Base-by-base conservation (phyloP, 306 rosid species). In the Prunus mongolica region DNA sequence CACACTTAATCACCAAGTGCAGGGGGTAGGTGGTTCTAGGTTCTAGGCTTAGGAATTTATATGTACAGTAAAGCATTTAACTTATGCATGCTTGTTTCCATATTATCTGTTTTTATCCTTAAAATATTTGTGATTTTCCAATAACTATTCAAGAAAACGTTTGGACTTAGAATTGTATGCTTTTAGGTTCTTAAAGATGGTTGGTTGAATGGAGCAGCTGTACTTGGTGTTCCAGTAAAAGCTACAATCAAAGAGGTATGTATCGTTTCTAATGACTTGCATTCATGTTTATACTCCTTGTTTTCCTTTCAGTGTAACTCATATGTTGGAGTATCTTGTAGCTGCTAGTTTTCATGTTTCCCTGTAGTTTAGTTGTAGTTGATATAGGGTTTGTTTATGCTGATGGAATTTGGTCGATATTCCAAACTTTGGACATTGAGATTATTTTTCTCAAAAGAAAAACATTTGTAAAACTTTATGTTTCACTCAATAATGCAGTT, bases 191-290 rank as follows among this genome's bases (percentile, higher is more conserved):
- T 95, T 76, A 73, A 74, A 77, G 99, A 95, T 82, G 99, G 93
- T 79, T 79, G 81, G 85, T 80, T 87, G 75, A 86, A 89, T 47
- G 97, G 97, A 71, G 99, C 97, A 25, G 92, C 97, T 16, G 99
- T 95, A 65, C 99, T 92, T 76, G 97, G 97, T 41, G 97, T 95
- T 78, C 99, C 97, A 58, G 91, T 67, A 51, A 95, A 95, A 88
- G 97, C 99, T 72, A 95, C 99, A 32, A 92, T 95, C 88, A 95
- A 92, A 84, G 97, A 95, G 97, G 99, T 93, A 87, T 52, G 49
- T 38, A 68, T 50, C 65, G 63, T 46, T 70, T 32, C 16, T n/a
- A 45, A 20, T 50, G 11, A 56, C 65, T 32, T 69, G 14, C 12
- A 11, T 41, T 34, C 65, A 44, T n/a, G 27, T 38, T 64, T 67